Base-by-base conservation (phyloP, 1,284 basidiomycete genomes). In the Pascua sp. region DNA sequence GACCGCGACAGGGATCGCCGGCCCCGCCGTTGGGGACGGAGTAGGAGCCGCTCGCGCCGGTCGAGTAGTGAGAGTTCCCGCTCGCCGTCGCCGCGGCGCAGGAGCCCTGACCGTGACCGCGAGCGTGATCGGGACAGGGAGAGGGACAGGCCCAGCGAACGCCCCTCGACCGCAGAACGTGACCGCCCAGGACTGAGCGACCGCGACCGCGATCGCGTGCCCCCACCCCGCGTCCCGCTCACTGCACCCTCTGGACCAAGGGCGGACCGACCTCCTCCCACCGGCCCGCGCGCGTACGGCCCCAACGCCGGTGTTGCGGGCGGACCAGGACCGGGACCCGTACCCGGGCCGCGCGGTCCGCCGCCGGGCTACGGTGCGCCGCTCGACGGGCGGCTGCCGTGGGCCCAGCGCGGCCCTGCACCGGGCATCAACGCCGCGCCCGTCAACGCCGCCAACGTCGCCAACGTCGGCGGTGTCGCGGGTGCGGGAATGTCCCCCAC, bases 211-310 rank as follows among this genome's bases (percentile, higher is more conserved):
- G 65, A 64, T 24, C 62, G 66, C 39, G 69, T 63, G 41, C 68
- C 53, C 8, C n/a, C 43, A 61, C 60, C 43, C 61, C 49, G 67
- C 45, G 41, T 62, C 4, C 66, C 24, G 24, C 24, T 32, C 24
- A 7, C 24, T 32, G 24, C 67, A 1, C 60, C 68, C 8, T 61
- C 66, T 1, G 62, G 56, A 10, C 68, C 53, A 2, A 50, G 56
- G 12, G 47, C 67, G 0, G 54, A 55, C 36, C 56, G 54, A 45
- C 36, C 42, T 13, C 50, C 57, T 7, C 66, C 69, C 0, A 66
- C 67, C 1, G 63, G 64, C 4, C 64, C 66, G 11, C 53, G 66
- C 24, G 68, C 66, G 2, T 58, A 58, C 46, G 56, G 53, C 11
- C 49, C 57, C 24, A 53, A 40, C 24, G 24, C 55, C 24, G 46